Evolutionary conservation across 2,329 filamentous ascomycete genomes (phyloP).

Genomic region (Fusarium anguioides): DNA sequence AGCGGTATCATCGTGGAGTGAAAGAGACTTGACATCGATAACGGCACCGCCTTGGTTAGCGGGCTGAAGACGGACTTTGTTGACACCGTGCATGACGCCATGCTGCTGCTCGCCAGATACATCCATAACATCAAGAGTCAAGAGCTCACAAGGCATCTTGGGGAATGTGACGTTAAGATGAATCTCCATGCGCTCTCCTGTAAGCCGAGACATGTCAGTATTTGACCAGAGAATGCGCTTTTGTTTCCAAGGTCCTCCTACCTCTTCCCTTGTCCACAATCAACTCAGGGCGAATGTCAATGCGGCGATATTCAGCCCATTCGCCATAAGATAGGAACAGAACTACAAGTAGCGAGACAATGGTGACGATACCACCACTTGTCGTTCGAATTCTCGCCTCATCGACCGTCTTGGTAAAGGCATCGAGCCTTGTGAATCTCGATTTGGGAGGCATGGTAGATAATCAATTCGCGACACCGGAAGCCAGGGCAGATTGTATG

Average conservation of each 20-base stretch:
- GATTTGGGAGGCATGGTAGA: constrained; percentile 84
- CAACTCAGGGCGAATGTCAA: constrained; percentile 89
- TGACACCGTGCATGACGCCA: constrained; percentile 91
- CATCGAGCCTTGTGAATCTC: constrained; percentile 94
- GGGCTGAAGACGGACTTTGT: constrained; percentile 85
- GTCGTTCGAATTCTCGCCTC: constrained; percentile 97
- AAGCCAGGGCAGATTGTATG: constrained; percentile 17
- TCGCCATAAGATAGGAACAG: constrained; percentile 92
- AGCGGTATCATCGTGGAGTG: constrained; percentile 73
- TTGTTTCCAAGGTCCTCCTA: constrained; percentile 50
- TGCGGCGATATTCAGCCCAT: constrained; percentile 91
- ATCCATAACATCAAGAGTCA: constrained; percentile 99
- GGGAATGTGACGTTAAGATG: constrained; percentile 98
- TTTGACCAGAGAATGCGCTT: neutral
- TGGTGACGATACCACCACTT: constrained; percentile 93
- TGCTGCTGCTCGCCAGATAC: constrained; percentile 97
- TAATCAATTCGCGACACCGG: constrained; percentile 25
- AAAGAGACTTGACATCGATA: constrained; percentile 76
- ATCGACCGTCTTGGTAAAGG: constrained; percentile 99
- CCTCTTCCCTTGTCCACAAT: constrained; percentile 97
- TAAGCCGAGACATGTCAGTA: constrained; percentile 37
- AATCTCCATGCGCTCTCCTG: constrained; percentile 98
- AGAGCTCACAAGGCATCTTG: constrained; percentile 89
- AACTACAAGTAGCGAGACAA: constrained; percentile 88
- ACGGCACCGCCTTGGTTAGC: constrained; percentile 78